A percentile compares a stretch with the other conserved stretches of the same genome.
Evolutionary conservation across 2,329 filamentous ascomycete species (phyloP).

Genomic region (Trichophyton equinum): DNA sequence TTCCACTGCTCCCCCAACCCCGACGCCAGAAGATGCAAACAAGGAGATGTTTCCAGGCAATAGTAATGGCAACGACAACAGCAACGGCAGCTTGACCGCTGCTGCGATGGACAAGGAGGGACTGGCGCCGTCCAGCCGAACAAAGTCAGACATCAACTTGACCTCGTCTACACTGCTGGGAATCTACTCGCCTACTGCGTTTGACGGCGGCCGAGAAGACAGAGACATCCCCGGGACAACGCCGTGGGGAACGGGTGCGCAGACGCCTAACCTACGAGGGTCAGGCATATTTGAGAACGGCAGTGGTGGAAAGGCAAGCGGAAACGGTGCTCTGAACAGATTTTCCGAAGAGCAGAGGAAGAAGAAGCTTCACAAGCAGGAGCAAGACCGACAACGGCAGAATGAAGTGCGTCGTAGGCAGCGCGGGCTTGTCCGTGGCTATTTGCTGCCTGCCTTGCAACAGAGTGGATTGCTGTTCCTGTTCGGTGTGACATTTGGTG

Average conservation of each 20-base stretch:
- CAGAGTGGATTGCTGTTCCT: conserved; percentile 57
- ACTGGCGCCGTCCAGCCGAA: conserved; percentile 46
- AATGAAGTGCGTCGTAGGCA: not conserved
- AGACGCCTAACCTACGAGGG: conserved; percentile 46
- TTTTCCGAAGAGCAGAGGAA: not conserved
- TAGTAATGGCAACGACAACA: conserved; percentile 3
- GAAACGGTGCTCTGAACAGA: not conserved
- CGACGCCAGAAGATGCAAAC: conserved; percentile 4
- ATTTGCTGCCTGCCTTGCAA: conserved; percentile 42
- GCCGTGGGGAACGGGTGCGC: conserved; percentile 66
- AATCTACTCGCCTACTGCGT: conserved; percentile 65
- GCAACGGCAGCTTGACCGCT: conserved; percentile 7
- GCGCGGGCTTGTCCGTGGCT: conserved; percentile 21
- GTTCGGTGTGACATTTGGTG: conserved; percentile 71
- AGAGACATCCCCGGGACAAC: conserved; percentile 30
- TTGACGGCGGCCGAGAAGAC: conserved; percentile 26
- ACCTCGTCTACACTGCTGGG: conserved; percentile 81
- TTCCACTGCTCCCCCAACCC: conserved; percentile 28
- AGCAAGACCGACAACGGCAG: not conserved
- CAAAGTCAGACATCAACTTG: conserved; percentile 70
- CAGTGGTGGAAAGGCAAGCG: not conserved
- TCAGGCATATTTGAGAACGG: not conserved
- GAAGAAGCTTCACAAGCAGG: not conserved
- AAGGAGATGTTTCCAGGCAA: not conserved
- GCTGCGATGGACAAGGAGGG: conserved; percentile 20